Evolutionary conservation across 1,139 yeast genomes (phyloP), one percentile per base, ranked within the genome.

Genomic region (Taphrina confusa): DNA sequence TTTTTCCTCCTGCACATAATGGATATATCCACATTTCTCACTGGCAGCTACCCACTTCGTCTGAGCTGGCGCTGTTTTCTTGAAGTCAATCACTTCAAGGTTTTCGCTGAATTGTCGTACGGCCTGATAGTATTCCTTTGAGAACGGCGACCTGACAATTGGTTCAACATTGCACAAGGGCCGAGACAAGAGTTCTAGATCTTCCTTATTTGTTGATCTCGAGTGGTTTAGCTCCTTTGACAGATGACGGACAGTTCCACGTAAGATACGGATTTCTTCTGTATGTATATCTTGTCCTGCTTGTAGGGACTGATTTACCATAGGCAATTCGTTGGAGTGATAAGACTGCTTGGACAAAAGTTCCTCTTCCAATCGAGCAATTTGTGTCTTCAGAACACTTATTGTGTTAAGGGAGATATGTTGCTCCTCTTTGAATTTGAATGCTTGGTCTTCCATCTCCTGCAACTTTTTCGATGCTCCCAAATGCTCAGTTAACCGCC

Each of bases 401-500:
- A 45, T 28, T 9, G 50, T 45, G 9, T 27, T 12, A 6, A 28
- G 25, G 28, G 5, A 4, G 23, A 25, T 11, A 16, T 3, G 22
- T 3, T 14, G 12, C 18, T 45, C 50, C 8, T 9, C 37, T 11
- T 14, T 2, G 4, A 28, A 11, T 27, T 30, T 20, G 28, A 14
- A 12, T 1, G n/a, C 37, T 18, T 31, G 11, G 31, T 12, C 25
- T 23, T 42, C 25, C 12, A 25, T 4, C 33, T 25, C 11, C 31
- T 42, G 47, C 20, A 42, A 12, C 2, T 12, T 42, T 16, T 37
- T n/a, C 11, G 20, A 25, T 1, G 25, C 8, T 1, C 25, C 31
- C 11, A 28, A 39, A 9, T 34, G 27, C 28, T 55, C 62, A n/a
- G n/a, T 39, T 14, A 42, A 33, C 9, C 46, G 51, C 9, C 57